phyloP scores from a whole-genome alignment of 139 green algal species.

The Chlorella vulgaris region DNA sequence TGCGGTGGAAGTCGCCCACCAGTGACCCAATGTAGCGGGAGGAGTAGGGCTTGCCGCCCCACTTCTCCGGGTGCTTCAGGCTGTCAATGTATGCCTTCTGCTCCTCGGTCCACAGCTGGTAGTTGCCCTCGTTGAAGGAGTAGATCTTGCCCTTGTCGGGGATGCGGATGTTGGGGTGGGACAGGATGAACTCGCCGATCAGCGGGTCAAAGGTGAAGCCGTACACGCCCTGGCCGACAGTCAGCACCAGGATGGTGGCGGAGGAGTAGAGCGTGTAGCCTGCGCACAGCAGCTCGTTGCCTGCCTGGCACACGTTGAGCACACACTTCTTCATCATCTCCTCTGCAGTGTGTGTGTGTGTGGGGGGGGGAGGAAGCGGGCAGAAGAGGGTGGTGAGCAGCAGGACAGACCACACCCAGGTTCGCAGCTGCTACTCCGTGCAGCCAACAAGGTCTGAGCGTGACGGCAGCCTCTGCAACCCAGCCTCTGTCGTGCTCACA shows the following conservation, averaged over 20 bases:
- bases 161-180: constrained; percentile 82
- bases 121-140: constrained; percentile 99
- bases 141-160: constrained; percentile 96
- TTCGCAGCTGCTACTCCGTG: no score
- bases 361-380: background rate
- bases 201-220: constrained; percentile 94
- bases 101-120: constrained; percentile 74
- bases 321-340: constrained; percentile 69
- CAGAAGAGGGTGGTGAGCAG: background rate
- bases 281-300: constrained; percentile 83
- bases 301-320: constrained; percentile 92
- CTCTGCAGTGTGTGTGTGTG: constrained; percentile 6
- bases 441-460: no score
- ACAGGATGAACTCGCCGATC: constrained; percentile 92
- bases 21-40: constrained; percentile 96
- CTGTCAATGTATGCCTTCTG: constrained; percentile 84
- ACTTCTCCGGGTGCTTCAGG: constrained; percentile 79
- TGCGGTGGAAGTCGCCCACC: constrained; percentile 98
- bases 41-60: constrained; percentile 93
- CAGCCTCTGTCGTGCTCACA: no score
- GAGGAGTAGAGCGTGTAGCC: constrained; percentile 97
- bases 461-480: no score
- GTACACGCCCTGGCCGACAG: constrained; percentile 89
- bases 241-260: constrained; percentile 91
- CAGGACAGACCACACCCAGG: background rate